Conservation (phyloP, 2,329 filamentous ascomycete species). For the Elsinoe batatas region DNA sequence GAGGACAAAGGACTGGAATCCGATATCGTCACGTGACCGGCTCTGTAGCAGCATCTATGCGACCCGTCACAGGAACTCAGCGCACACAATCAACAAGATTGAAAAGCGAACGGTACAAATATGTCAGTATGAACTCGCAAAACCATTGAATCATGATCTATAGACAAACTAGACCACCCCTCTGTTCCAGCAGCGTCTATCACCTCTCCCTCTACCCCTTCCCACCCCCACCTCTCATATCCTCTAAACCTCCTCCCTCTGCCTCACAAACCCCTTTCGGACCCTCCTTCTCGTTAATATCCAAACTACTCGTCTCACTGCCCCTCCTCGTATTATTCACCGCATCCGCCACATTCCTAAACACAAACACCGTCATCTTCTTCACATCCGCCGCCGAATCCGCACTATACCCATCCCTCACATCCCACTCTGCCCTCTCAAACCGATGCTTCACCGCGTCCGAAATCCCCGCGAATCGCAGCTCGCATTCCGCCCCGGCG, state of each 20-base stretch:
- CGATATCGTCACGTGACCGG: too few species aligned
- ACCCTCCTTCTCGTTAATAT: slow-evolving; percentile 3
- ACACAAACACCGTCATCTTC: slow-evolving; percentile 9
- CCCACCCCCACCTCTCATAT: not conserved
- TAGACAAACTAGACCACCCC: not conserved
- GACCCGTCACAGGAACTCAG: too few species aligned
- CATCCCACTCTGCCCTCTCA: slow-evolving; percentile 16
- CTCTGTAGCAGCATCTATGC: too few species aligned
- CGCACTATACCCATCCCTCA: slow-evolving; percentile 4
- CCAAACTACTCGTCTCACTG: not conserved
- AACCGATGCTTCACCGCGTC: slow-evolving; percentile 28
- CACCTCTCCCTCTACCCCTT: not conserved
- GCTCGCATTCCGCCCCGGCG: slow-evolving; percentile 36
- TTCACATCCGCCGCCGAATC: not conserved
- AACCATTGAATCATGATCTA: not conserved
- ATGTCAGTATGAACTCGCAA: not conserved
- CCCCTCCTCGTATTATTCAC: not conserved
- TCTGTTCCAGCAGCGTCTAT: not conserved
- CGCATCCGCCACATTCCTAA: slow-evolving; percentile 8
- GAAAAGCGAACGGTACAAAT: too few species aligned
- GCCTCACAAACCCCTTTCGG: not conserved
- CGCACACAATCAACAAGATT: too few species aligned
- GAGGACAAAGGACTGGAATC: too few species aligned
- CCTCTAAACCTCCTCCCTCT: slow-evolving; percentile 1
- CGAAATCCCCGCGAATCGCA: slow-evolving; percentile 42